Evolutionary conservation across 2,329 filamentous ascomycete species (phyloP), one percentile per base, ranked within the genome.

Genomic region (Alternaria longipes): DNA sequence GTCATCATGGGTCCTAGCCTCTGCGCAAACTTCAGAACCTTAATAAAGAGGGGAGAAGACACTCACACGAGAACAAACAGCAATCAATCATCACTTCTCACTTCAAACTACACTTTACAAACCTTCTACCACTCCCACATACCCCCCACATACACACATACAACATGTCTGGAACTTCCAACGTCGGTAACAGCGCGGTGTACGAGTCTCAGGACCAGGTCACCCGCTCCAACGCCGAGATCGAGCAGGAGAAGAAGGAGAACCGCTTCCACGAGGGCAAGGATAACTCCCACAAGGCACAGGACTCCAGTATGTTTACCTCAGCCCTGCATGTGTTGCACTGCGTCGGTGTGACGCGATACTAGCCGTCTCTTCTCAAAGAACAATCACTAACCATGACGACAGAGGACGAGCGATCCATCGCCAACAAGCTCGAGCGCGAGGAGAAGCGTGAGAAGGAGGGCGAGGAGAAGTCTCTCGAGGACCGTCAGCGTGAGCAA

Each of bases 131-230:
- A 34, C 41, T 41, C 36, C 12, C 26, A 49, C 22, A 12, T 20
- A 40, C 16, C 50, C 56, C 46, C 34, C 22, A 57, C 26, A 56
- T 26, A 55, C 22, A 36, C 54, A 47, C 26, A 50, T 20, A 59
- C 68, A 84, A 56, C 69, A 84, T 86, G 83, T 83, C 81, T 70
- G 81, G 81, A 71, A 81, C 78, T 57, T 91, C 90, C 59, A 90
- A 84, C 75, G 90, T 94, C 75, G 92, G 91, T 69, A 84, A 82
- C 77, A 72, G 80, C 65, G 77, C 80, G 62, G 81, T 92, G 76
- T 94, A 95, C 81, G 90, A 94, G 81, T 89, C 85, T 59, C 90
- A 89, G 60, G 91, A 95, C 80, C 91, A 95, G 79, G 86, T 87
- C 71, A 92, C 88, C 77, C 76, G 80, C 63, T 85, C 87, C 63